phyloP scores from a whole-genome alignment of 1,284 basidiomycete species.

The Garcileccinum viscosum region DNA sequence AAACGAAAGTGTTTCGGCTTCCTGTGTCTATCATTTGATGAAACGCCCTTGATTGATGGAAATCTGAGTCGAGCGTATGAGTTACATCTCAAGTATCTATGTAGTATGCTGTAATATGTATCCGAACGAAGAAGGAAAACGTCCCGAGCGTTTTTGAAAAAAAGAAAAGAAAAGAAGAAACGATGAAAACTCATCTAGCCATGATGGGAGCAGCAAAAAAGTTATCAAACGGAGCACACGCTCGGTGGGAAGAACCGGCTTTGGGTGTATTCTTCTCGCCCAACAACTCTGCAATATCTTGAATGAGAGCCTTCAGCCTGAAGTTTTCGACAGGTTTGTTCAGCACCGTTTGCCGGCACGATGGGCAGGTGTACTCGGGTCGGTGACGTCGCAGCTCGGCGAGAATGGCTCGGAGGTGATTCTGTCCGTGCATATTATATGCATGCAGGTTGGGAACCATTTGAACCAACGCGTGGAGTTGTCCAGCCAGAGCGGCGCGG shows the following conservation, averaged over 20 bases:
- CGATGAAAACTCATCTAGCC: conserved; percentile 9
- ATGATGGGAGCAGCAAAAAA: conserved; percentile 48
- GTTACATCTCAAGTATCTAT: background rate
- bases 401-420: conserved; percentile 28
- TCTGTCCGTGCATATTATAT: conserved; percentile 28
- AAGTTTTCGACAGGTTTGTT: conserved; percentile 64
- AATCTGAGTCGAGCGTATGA: background rate
- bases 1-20: background rate
- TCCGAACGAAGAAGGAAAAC: background rate
- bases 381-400: conserved; percentile 34
- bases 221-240: conserved; percentile 53
- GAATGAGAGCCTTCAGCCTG: conserved; percentile 61
- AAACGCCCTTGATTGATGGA: background rate
- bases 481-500: conserved; percentile 22
- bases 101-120: background rate
- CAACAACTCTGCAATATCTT: conserved; percentile 49
- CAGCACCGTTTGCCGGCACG: conserved; percentile 58
- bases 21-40: background rate
- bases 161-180: background rate
- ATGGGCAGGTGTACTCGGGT: conserved; percentile 70
- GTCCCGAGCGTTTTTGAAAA: background rate
- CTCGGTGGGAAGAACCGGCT: conserved; percentile 29
- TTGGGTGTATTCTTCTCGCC: conserved; percentile 52
- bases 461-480: conserved; percentile 33
- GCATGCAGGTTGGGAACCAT: conserved; percentile 34